Evolutionary conservation across 257 asterid species (phyloP), one percentile per base, ranked within the genome.

Genomic region (Ehretia macrophylla): DNA sequence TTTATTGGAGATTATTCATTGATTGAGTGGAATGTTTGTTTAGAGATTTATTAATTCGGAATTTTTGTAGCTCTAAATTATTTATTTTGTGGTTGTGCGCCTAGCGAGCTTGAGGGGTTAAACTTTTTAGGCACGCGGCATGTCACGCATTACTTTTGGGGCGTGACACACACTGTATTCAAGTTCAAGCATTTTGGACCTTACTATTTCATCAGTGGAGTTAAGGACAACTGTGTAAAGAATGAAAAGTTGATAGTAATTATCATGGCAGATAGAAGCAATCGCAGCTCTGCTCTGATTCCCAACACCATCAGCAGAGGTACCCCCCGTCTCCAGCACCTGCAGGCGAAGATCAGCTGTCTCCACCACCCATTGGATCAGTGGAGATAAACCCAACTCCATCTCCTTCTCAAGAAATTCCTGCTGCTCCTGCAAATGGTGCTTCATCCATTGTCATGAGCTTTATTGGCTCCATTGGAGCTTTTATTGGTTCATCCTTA

Each of bases 201-300:
- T 8, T 62, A 81, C 57, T 85, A 80, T 74, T 90, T 86, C 87
- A 84, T 90, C 4, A 90, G 97, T 48, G 95, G 97, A 8, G 79
- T 72, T 32, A 75, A 65, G 32, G 92, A 82, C 1, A 69, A 84
- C 50, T 90, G 97, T 72, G 79, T 47, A 62, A 90, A 82, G 63
- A 86, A 84, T 17, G 83, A 90, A 46, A 90, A 86, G 73, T 3
- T 90, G 56, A 14, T 61, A 0, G 81, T 83, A 40, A 70, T 86
- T 5, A 95, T 90, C 58, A 40, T 90, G 95, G 95, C 93, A 5
- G 85, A 86, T 50, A 76, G 97, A 63, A 82, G 56, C 66, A 62
- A 70, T 0, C 67, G 1, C 53, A 48, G 55, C 4, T 32, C 55
- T 0, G 32, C 68, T 5, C 56, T 83, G 14, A n/a, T n/a, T n/a